Evolutionary conservation across 75 land plant species (phyloP).

Genomic region (Picea sitchensis): DNA sequence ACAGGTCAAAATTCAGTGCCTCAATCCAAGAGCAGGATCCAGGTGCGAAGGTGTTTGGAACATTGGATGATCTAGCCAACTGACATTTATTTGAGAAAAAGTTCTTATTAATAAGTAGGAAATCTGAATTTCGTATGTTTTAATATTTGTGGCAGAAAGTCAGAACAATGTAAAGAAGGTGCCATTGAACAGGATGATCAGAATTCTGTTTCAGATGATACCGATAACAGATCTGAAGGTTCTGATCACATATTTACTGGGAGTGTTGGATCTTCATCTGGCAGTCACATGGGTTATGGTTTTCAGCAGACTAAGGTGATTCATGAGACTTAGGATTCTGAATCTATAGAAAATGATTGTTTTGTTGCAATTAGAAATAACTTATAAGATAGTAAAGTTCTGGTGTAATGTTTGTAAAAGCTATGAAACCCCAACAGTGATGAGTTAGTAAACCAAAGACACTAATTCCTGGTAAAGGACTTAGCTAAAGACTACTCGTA

Average conservation of each 20-base stretch:
- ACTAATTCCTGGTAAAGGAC: not conserved
- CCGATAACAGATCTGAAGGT: slow-evolving; percentile 31
- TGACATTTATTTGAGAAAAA: not conserved
- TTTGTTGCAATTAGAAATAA: not conserved
- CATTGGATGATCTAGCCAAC: not conserved
- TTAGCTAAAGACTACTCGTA: not conserved
- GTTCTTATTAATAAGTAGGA: too few relatives aligned
- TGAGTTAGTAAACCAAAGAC: not conserved
- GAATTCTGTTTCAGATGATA: slow-evolving; percentile 31
- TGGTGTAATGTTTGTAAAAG: not conserved
- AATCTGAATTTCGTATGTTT: not conserved
- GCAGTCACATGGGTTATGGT: slow-evolving; percentile 23
- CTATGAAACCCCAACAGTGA: not conserved
- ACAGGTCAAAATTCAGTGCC: slow-evolving; percentile 83
- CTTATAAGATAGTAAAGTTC: not conserved
- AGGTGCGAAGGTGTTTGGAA: slow-evolving; percentile 30
- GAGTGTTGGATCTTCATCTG: slow-evolving; percentile 36
- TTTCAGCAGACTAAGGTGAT: slow-evolving; percentile 23
- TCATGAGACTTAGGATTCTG: not conserved
- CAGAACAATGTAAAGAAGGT: slow-evolving; percentile 12
- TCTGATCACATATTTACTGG: slow-evolving; percentile 34
- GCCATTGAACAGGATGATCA: slow-evolving; percentile 24
- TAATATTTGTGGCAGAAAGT: slow-evolving; percentile 22
- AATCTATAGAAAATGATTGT: slow-evolving; percentile 11
- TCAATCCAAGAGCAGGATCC: slow-evolving; percentile 47